Evolutionary conservation across 306 rosid genomes (phyloP).

Genomic region (Coriaria nepalensis): DNA sequence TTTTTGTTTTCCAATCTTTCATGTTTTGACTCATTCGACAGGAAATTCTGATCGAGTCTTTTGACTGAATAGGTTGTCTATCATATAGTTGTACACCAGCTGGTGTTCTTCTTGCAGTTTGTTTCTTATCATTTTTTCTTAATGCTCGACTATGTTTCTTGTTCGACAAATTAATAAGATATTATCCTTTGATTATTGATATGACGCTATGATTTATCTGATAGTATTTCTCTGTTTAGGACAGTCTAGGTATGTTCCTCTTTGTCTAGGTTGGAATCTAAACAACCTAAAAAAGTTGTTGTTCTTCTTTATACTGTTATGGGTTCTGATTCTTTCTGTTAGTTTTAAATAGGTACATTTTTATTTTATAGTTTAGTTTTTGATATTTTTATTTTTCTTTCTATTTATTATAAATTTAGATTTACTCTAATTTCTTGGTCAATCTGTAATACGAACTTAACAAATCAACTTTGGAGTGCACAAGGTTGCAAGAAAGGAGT

Average conservation of each 20-base stretch:
- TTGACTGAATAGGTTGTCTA: too few species aligned
- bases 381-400: not conserved
- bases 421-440: slow-evolving; percentile 2
- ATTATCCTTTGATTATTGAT: too few species aligned
- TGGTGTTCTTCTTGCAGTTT: too few species aligned
- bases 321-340: slow-evolving; percentile 54
- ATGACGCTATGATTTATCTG: too few species aligned
- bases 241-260: too few species aligned
- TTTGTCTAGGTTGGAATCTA: too few species aligned
- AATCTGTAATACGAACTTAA: slow-evolving; percentile 46
- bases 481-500: slow-evolving; percentile 51
- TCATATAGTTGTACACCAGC: too few species aligned
- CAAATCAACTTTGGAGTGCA: slow-evolving; percentile 43
- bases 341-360: slow-evolving; percentile 53
- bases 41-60: slow-evolving; percentile 17
- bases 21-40: slow-evolving; percentile 16
- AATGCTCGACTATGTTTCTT: too few species aligned
- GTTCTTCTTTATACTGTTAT: slow-evolving; percentile 49
- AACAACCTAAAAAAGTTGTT: too few species aligned
- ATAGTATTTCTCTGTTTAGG: too few species aligned
- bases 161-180: too few species aligned
- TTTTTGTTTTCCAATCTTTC: not conserved
- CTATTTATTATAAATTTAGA: not conserved
- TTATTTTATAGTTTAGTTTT: not conserved
- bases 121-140: not conserved